A percentile compares a stretch with the other conserved stretches of the same genome.
These are phyloP conservation scores for Penicillium sp. DNA, from an alignment of 2,329 filamentous ascomycete genomes.

Conservation along the genomic window DNA sequence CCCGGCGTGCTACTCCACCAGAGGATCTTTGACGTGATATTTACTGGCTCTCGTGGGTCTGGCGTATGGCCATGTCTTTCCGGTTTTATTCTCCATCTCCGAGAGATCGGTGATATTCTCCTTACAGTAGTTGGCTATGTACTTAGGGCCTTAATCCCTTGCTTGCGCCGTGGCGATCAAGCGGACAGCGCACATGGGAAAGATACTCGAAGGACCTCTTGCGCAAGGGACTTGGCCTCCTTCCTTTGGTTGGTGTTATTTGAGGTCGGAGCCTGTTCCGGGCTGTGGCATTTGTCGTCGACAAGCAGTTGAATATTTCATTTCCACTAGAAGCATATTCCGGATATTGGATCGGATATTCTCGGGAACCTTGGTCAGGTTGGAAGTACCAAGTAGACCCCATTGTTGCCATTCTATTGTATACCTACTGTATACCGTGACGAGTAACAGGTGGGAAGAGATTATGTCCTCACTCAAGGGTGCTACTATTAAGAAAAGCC, in stretches of 20 bases:
- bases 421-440: slow-evolving; percentile 10
- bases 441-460: slow-evolving; percentile 3
- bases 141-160: slow-evolving; percentile 43
- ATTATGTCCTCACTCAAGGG: slow-evolving; percentile 7
- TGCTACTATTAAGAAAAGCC: slow-evolving; percentile 7
- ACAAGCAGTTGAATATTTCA: not conserved
- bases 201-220: slow-evolving; percentile 3
- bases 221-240: slow-evolving; percentile 29
- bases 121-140: not conserved
- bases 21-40: slow-evolving; percentile 46
- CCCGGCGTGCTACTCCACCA: slow-evolving; percentile 52
- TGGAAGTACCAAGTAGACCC: slow-evolving; percentile 14
- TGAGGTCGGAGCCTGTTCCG: slow-evolving; percentile 56
- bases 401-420: too few relatives aligned
- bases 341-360: slow-evolving; percentile 5
- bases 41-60: slow-evolving; percentile 42
- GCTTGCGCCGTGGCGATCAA: slow-evolving; percentile 55
- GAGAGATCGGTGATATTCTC: not conserved
- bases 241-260: slow-evolving; percentile 53
- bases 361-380: slow-evolving; percentile 10
- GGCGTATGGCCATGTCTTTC: slow-evolving; percentile 58
- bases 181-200: not conserved
- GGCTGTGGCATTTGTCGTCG: slow-evolving; percentile 37
- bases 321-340: not conserved
- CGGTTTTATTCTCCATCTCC: slow-evolving; percentile 31